Evolutionary conservation across 495 filamentous ascomycete species (phyloP), one percentile per base, ranked within the genome.

Genomic region (Cladorrhinum samala): DNA sequence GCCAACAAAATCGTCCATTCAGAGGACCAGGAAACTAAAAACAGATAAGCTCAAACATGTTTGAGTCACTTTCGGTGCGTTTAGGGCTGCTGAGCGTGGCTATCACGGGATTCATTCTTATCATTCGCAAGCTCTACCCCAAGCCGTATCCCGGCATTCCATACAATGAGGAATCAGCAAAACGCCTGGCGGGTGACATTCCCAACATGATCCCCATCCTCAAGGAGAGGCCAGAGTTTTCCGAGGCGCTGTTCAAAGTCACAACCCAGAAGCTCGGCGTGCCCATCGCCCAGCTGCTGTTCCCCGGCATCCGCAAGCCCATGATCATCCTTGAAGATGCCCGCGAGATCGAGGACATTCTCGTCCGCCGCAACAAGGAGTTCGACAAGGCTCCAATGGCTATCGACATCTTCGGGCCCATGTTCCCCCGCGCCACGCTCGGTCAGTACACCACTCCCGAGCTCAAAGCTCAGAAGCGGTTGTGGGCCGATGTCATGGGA

Each of bases 141-240:
- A 56, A 46, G 30, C 71, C 66, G 2, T 40, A 64, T 6, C 63
- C 69, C 0, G 70, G 68, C 2, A 73, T 72, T 46, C 70, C 69
- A 0, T 69, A 70, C 52, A 68, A 69, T 37, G 23, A 51, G 20
- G 54, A 53, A 8, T 58, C 70, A 4, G 59, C 65, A 9, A 46
- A 52, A 1, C 56, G 58, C 14, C 48, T 70, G 9, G 39, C 54
- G 0, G 69, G 69, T 37, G 72, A 73, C 52, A 23, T 69, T 14
- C 64, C 63, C 17, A 46, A 43, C 37, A 7, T 70, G 13, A 42
- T 56, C 16, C 25, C 50, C 33, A 4, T 51, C 9, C 53, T 61
- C 30, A 33, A 49, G 3, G 23, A 13, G 0, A 58, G 54, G 11
- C 45, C 56, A 16, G 59, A 68, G 33, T 21, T 13, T 47, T 47